Base-by-base conservation (phyloP, 2,329 filamentous ascomycete genomes). In the Blastomyces gilchristii region DNA sequence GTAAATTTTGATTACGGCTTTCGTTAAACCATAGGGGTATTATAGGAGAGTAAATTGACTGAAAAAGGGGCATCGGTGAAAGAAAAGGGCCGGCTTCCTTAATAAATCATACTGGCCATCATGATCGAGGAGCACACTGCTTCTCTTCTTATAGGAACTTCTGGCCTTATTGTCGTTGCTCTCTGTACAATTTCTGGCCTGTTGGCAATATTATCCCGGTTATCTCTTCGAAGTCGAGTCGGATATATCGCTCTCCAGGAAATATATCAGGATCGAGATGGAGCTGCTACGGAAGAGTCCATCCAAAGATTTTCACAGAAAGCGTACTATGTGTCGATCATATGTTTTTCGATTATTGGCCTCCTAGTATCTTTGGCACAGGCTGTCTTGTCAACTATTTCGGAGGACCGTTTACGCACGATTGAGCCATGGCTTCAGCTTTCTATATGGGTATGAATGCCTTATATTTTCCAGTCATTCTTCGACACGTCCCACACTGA, bases 201-300 rank as follows among this genome's bases (percentile, higher is more conserved):
- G 7, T 45, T 41, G 2, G 62, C 66, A 25, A 61, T 67, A 50
- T 52, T 34, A 63, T 22, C 28, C 60, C 52, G 31, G 41, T 28
- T 39, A 5, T 53, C 34, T 28, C 22, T 22, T 47, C 50, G 37
- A 16, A 49, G 43, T 6, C 65, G 67, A 8, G 68, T 70, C 52
- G 69, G 67, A n/a, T 66, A 69, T 45, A 61, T 62, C 18, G 25
- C 68, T 41, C 66, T 68, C 12, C 69, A 68, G 16, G 75, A 80
- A 12, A 76, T 80, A 14, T 91, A 91, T 69, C 78, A 85, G 68
- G 89, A 92, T 70, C 76, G 81, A 65, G 89, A 92, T 74, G 89
- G 89, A 58, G 79, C 82, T 66, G 87, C 86, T 41, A 87, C 85
- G 0, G 80, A 83, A 50, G 85, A 87, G 70, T 85, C 85, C 1